These are phyloP conservation scores for Aspergillus sp. DNA, from an alignment of 2,329 filamentous ascomycete species.

Conservation along the genomic window DNA sequence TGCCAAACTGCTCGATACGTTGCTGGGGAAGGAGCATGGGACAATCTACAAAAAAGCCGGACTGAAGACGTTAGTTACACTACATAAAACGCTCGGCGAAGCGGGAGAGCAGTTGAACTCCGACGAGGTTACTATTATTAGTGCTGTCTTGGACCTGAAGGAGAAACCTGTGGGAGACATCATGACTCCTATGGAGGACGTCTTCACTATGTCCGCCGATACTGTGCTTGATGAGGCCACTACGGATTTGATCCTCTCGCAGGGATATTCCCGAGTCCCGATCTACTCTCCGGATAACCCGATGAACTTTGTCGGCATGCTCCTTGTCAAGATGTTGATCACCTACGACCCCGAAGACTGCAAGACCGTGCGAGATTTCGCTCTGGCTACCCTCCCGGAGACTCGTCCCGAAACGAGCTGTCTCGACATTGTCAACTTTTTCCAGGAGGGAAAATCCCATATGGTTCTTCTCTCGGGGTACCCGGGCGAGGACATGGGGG, in stretches of 20 bases:
- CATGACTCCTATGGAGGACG: slow-evolving; percentile 98
- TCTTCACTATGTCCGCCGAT: slow-evolving; percentile 94
- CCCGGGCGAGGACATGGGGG: slow-evolving; percentile 84
- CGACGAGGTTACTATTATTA: slow-evolving; percentile 98
- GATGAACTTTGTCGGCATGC: slow-evolving; percentile 91
- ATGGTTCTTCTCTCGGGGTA: slow-evolving; percentile 92
- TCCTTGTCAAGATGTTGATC: slow-evolving; percentile 96
- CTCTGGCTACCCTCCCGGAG: slow-evolving; percentile 86
- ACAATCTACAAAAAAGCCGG: slow-evolving; percentile 98
- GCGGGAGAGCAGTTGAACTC: slow-evolving; percentile 82
- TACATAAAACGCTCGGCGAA: slow-evolving; percentile 84
- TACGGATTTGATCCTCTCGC: slow-evolving; percentile 87
- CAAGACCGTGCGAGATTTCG: slow-evolving; percentile 78
- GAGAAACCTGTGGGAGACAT: slow-evolving; percentile 90
- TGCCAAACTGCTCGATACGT: slow-evolving; percentile 85
- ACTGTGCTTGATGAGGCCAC: slow-evolving; percentile 85
- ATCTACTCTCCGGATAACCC: slow-evolving; percentile 79
- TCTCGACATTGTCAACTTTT: slow-evolving; percentile 97
- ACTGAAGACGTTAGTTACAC: slow-evolving; percentile 86
- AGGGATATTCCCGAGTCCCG: slow-evolving; percentile 91
- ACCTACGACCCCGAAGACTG: slow-evolving; percentile 95
- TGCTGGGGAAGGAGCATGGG: slow-evolving; percentile 89
- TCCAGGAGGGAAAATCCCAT: slow-evolving; percentile 97
- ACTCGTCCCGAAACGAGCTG: slow-evolving; percentile 93
- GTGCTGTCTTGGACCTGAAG: slow-evolving; percentile 89